phyloP scores from a whole-genome alignment of 1,139 yeast genomes.

The Lodderomyces theae region DNA sequence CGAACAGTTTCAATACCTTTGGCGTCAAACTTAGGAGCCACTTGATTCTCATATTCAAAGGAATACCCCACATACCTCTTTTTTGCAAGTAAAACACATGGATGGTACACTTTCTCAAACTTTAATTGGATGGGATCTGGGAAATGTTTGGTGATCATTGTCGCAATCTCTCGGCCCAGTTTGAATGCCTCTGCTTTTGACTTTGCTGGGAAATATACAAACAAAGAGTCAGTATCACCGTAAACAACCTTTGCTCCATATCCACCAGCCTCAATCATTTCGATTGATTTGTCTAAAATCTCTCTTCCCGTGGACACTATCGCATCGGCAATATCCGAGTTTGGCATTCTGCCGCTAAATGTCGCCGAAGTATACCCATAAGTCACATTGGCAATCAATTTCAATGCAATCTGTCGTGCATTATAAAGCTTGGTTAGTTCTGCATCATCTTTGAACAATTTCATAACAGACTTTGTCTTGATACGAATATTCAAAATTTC shows the following conservation, averaged over 20 bases:
- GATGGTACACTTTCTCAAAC: conserved; percentile 90
- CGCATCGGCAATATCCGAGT: conserved; percentile 91
- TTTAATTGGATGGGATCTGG: conserved; percentile 82
- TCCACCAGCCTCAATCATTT: conserved; percentile 56
- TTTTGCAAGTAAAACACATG: conserved; percentile 77
- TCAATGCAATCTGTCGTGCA: conserved; percentile 81
- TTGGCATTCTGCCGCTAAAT: conserved; percentile 96
- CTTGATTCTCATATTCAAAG: conserved; percentile 58
- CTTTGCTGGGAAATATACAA: conserved; percentile 86
- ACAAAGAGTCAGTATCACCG: conserved; percentile 94
- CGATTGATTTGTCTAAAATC: conserved; percentile 68
- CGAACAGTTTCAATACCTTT: conserved; percentile 94
- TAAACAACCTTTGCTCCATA: conserved; percentile 94
- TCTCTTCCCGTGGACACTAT: conserved; percentile 91
- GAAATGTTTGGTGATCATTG: conserved; percentile 57
- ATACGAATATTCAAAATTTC: conserved; percentile 80
- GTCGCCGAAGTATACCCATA: conserved; percentile 96
- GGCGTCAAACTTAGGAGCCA: conserved; percentile 76
- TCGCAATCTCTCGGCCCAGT: conserved; percentile 70
- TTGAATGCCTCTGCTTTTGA: conserved; percentile 72
- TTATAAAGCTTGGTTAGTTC: conserved; percentile 58
- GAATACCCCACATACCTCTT: conserved; percentile 87
- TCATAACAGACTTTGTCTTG: conserved; percentile 74
- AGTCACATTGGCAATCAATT: conserved; percentile 89
- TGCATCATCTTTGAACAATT: conserved; percentile 41